phyloP scores from a whole-genome alignment of 2,329 filamentous ascomycete genomes.

The Botryotinia narcissicola region DNA sequence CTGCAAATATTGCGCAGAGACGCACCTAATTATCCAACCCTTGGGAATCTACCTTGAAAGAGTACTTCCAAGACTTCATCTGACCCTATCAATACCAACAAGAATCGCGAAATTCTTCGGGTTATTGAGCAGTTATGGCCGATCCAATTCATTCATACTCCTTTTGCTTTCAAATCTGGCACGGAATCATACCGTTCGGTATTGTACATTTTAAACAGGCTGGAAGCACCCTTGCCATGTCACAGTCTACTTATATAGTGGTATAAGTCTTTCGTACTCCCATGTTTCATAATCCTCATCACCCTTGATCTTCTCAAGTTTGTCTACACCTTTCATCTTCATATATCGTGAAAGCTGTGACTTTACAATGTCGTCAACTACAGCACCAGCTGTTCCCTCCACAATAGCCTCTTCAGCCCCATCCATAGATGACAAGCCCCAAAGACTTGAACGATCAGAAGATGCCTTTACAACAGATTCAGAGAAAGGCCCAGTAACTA shows the following conservation, averaged over 20 bases:
- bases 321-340: neutral
- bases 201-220: neutral
- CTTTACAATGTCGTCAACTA: neutral
- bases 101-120: neutral
- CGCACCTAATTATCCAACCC: neutral
- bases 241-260: constrained; percentile 11
- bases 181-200: constrained; percentile 6
- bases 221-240: neutral
- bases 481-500: constrained; percentile 7
- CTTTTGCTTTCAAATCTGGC: constrained; percentile 15
- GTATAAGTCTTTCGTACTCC: neutral
- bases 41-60: neutral
- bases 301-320: neutral
- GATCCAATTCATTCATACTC: neutral
- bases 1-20: neutral
- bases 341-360: neutral
- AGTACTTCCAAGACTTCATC: neutral
- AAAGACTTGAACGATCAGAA: neutral
- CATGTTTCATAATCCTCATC: neutral
- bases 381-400: neutral
- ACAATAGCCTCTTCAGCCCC: neutral
- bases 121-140: neutral
- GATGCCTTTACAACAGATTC: constrained; percentile 13
- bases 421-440: constrained; percentile 4
- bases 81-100: neutral